Conservation (phyloP, 768 basidiomycete genomes). For the Suillus luteus region DNA sequence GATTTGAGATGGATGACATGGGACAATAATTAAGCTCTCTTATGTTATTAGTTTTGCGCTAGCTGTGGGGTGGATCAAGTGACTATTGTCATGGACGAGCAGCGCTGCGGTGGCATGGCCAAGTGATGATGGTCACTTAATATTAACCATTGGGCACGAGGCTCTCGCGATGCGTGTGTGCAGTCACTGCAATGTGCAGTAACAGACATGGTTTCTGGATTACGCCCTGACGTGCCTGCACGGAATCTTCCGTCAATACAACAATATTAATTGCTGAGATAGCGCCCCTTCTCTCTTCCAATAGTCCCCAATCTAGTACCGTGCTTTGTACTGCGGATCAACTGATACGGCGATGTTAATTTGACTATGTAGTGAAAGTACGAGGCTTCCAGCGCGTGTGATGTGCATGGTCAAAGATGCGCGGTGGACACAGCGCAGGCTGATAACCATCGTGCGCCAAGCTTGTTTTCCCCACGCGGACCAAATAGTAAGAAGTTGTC, state of each 20-base stretch:
- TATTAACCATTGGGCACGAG: neutral
- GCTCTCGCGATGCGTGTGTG: neutral
- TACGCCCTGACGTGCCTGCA: neutral
- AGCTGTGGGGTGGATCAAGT: neutral
- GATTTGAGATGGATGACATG: neutral
- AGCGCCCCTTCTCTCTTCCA: slow-evolving; percentile 1
- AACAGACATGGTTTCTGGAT: neutral
- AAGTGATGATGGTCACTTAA: neutral
- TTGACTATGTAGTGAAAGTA: neutral
- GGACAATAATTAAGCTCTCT: neutral
- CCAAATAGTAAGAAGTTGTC: neutral
- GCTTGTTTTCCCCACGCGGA: neutral
- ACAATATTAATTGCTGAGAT: slow-evolving; percentile 1
- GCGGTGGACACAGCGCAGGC: neutral
- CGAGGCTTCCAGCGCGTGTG: neutral
- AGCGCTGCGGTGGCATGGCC: neutral
- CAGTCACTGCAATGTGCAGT: neutral
- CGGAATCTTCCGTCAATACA: neutral
- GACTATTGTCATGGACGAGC: neutral
- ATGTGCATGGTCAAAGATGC: neutral
- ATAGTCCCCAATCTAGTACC: neutral
- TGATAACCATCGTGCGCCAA: neutral
- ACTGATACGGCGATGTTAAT: neutral
- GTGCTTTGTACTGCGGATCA: neutral
- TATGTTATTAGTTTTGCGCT: neutral